Base-by-base conservation (phyloP, 1,284 basidiomycete species). In the Puccinia coronata region DNA sequence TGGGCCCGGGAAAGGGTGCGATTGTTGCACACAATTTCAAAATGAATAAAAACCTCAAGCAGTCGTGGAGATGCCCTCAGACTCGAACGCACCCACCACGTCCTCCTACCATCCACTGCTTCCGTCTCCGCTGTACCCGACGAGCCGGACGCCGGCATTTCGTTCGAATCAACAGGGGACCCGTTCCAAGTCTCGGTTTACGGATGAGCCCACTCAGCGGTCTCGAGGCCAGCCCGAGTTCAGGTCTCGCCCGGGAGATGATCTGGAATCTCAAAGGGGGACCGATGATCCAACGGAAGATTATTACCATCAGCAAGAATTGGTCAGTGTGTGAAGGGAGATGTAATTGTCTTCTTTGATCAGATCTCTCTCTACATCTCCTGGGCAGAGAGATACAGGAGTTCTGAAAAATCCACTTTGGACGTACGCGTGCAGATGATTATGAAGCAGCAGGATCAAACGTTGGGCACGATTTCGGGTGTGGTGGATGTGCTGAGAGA, bases 361-460 rank as follows among this genome's bases (percentile, higher is more conserved):
- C 5, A 36, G 20, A 34, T 51, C 34, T 8, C 5, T 69, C 61
- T 63, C n/a, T 61, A 20, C 8, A 23, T 69, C 39, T 14, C 65
- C 5, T n/a, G 14, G 43, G 28, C 9, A 25, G 23, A 43, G 57
- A 28, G 5, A 47, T 47, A 51, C 23, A 51, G 8, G 12, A 51
- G 49, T 51, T 51, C 49, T 51, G 49, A 51, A 6, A 23, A 23
- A 23, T 67, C 67, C 2, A 11, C n/a, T 8, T 49, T 55, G 12
- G 11, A 16, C 39, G 14, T 36, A 34, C 18, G 34, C 2, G 18
- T 63, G 16, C 82, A 95, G 92, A 90, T 94, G 85, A 90, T 96
- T 86, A 91, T 96, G 59, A 89, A 89, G 67, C 90, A 93, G 84
- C 95, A 97, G 88, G 95, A 97, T 85, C 89, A 90, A 69, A 92